Base-by-base conservation (phyloP, 208 protist species). In the Trypanosoma rangeli region DNA sequence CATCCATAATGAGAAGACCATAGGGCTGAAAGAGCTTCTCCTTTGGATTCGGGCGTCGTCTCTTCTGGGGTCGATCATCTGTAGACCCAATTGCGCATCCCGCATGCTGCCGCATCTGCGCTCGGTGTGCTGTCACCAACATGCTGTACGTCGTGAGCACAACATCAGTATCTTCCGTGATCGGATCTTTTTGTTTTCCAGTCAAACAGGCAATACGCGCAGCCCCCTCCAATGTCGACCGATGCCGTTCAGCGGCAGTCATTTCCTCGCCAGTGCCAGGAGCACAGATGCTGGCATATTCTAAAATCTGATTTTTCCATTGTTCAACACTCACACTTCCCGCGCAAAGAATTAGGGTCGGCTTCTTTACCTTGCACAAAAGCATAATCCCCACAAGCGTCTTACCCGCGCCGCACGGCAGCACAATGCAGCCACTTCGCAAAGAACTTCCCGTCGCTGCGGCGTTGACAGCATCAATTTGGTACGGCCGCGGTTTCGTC, bases 331-430 rank as follows among this genome's bases (percentile, higher is more conserved):
- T 94, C 35, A 99, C 94, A 72, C 82, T 80, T 55, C 86, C 87
- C 16, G 95, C 98, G 74, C 96, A 99, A 13, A 99, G 77, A n/a
- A 99, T 89, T 0, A 99, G 72, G 10, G 91, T 95, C 16, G 85
- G 86, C 63, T 98, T 98, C 63, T 98, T 98, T 49, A 99, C 92
- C 31, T 97, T 98, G 63, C 82, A 93, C 33, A 95, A 83, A 1
- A 98, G 91, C 64, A 98, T 98, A 33, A 99, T 98, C 29, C 99
- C 99, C 18, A 99, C 94, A 16, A 99, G 86, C 15, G 99, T 99
- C 86, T 99, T 99, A 26, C 99, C 99, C 9, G 98, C 98, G 29
- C 99, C 99, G 84, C 99, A 99, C 5, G 99, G 99, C 8, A 99
- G 89, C 22, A 99, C 97, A 56, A 99, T 97, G 50, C 99, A 97